Evolutionary conservation across 1,284 basidiomycete genomes (phyloP).

Genomic region (Garcileccinum viscosum): DNA sequence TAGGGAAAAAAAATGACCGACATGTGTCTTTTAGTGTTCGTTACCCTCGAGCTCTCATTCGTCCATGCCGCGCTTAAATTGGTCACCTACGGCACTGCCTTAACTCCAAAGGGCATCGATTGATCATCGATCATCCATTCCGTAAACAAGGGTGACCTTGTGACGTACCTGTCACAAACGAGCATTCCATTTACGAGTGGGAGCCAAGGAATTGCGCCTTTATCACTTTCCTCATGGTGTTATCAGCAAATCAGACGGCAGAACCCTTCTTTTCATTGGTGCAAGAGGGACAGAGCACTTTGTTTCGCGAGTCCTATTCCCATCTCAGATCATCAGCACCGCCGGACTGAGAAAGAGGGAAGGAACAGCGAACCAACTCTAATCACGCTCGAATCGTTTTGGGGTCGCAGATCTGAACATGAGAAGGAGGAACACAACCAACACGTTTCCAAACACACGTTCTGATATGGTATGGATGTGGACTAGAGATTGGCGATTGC

Average conservation of each 20-base stretch:
- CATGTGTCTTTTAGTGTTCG: constrained; percentile 3
- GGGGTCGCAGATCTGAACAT: constrained; percentile 1
- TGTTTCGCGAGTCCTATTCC: not conserved
- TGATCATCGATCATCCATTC: constrained; percentile 18
- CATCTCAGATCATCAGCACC: not conserved
- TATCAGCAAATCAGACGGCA: constrained; percentile 22
- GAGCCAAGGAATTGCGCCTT: constrained; percentile 15
- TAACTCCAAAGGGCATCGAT: constrained; percentile 15
- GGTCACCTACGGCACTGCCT: constrained; percentile 24
- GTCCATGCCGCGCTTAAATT: constrained; percentile 5
- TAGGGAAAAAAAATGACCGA: constrained; percentile 17
- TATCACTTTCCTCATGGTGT: constrained; percentile 31
- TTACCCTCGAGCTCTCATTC: not conserved
- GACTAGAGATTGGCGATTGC: constrained; percentile 3
- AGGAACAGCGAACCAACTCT: constrained; percentile 5
- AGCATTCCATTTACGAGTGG: constrained; percentile 19
- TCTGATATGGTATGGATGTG: not conserved
- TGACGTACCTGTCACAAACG: constrained; percentile 27
- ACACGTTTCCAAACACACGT: constrained; percentile 30
- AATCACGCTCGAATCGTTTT: constrained; percentile 3
- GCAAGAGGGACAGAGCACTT: not conserved
- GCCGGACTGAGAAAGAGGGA: not conserved
- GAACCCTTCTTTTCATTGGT: constrained; percentile 4
- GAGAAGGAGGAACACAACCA: constrained; percentile 7
- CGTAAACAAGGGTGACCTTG: constrained; percentile 10